Base-by-base conservation (phyloP, 1,284 basidiomycete genomes). In the Heimioporus retisporus region DNA sequence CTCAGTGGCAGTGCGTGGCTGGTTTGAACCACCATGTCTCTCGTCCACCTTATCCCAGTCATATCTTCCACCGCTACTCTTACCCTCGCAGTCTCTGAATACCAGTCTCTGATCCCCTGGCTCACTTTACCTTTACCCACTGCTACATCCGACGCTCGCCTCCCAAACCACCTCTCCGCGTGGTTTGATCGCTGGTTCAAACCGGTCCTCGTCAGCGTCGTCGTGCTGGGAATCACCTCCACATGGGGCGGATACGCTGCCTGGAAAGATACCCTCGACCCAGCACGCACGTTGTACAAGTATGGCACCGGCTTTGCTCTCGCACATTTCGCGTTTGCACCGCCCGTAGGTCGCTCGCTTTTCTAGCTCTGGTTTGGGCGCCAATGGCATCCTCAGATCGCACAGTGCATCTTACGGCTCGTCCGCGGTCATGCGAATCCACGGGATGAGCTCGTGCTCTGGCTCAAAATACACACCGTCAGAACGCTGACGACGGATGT, bases 111-210 rank as follows among this genome's bases (percentile, higher is more conserved):
- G 15, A 35, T 57, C 40, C 55, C 55, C 4, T 57, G 40, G 55
- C n/a, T 43, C 40, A 21, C 46, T 2, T 48, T 48, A n/a, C 46
- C 46, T 18, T 48, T n/a, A 7, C 46, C 16, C 11, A 40, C 35
- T 40, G 7, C 35, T 40, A 40, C 16, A 40, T 19, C 35, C 16
- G 56, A 25, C 56, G 25, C 62, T 21, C 43, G 54, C 55, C n/a
- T 59, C 58, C 13, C 54, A 15, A 11, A 35, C 10, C 16, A 55
- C 28, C 54, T 55, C 28, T 55, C 54, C 23, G 28, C 13, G 14
- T 69, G 68, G 68, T 66, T 66, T 23, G 25, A 61, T 25, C 43
- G 53, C 31, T 69, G 68, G 64, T 69, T 66, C 54, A 62, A 21
- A 48, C 58, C 56, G 31, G 53, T 18, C n/a, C 43, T 53, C 13